Percentiles rank a stretch among this genome's conserved stretches.
phyloP scores from a whole-genome alignment of 106 monocot species.

The Gastrodia elata region DNA sequence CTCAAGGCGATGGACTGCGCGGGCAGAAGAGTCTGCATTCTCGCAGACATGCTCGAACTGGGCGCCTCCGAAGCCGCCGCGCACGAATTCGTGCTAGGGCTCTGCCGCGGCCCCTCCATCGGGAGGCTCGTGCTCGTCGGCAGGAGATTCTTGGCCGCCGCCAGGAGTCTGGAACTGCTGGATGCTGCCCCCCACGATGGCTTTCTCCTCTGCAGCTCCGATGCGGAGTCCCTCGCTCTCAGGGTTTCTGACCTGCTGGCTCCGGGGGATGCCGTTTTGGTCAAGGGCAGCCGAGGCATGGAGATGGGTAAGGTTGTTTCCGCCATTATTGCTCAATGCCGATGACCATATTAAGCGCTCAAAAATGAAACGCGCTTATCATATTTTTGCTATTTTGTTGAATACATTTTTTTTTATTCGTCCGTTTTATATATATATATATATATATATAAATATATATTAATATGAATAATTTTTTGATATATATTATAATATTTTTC shows the following conservation, averaged over 20 bases:
- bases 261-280: slow-evolving; percentile 21
- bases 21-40: slow-evolving; percentile 19
- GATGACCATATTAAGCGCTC: too few species aligned
- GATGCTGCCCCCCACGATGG: background rate
- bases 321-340: slow-evolving; percentile 14
- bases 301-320: slow-evolving; percentile 29
- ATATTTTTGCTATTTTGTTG: too few species aligned
- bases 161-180: slow-evolving; percentile 4
- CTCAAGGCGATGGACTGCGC: slow-evolving; percentile 20
- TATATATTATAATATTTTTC: too few species aligned
- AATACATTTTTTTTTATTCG: too few species aligned
- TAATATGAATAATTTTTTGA: too few species aligned
- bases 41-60: slow-evolving; percentile 34
- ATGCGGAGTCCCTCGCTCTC: background rate
- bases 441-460: too few species aligned
- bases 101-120: slow-evolving; percentile 15
- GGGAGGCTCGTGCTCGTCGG: slow-evolving; percentile 19
- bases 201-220: slow-evolving; percentile 10
- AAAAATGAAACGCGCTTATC: too few species aligned
- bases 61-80: slow-evolving; percentile 11
- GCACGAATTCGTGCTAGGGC: slow-evolving; percentile 17
- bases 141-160: slow-evolving; percentile 18
- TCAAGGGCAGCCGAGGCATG: slow-evolving; percentile 28
- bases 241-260: slow-evolving; percentile 8
- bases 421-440: too few species aligned